Evolutionary conservation across 129 eudicot species (phyloP).

Genomic region (Logfia minima): DNA sequence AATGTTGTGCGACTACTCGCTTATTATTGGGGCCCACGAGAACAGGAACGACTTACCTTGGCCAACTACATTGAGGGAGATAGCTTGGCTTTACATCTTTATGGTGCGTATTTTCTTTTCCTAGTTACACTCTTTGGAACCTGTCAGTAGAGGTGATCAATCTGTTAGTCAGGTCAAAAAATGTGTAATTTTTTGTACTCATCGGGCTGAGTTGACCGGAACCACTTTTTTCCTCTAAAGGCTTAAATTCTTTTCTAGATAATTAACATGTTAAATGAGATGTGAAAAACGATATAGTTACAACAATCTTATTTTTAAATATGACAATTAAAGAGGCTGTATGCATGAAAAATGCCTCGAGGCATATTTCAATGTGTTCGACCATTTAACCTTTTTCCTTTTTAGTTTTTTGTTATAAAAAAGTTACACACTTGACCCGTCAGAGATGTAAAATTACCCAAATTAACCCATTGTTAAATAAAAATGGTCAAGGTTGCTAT

Average conservation of each 20-base stretch:
- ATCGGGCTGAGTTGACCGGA: neutral
- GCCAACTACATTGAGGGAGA: conserved; percentile 88
- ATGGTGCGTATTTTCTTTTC: conserved; percentile 59
- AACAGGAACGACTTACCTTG: conserved; percentile 92
- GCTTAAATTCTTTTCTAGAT: neutral
- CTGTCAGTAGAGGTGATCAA: neutral
- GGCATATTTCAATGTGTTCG: neutral
- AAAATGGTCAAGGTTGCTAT: neutral
- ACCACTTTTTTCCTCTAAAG: neutral
- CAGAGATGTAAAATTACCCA: neutral
- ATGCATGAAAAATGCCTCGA: neutral
- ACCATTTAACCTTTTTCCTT: neutral
- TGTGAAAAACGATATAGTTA: neutral
- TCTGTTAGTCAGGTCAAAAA: neutral
- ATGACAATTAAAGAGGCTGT: neutral
- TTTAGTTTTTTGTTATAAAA: neutral
- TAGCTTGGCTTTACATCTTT: conserved; percentile 92
- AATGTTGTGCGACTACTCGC: conserved; percentile 79
- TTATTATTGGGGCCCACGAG: conserved; percentile 98
- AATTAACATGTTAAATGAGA: neutral
- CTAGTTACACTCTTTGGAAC: conserved; percentile 11
- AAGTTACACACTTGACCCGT: neutral
- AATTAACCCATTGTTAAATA: neutral
- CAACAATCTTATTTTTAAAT: neutral
- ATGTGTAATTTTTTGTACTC: neutral